Evolutionary conservation across 78 protist genomes (phyloP).

Genomic region (Dictyostelium intermedium): DNA sequence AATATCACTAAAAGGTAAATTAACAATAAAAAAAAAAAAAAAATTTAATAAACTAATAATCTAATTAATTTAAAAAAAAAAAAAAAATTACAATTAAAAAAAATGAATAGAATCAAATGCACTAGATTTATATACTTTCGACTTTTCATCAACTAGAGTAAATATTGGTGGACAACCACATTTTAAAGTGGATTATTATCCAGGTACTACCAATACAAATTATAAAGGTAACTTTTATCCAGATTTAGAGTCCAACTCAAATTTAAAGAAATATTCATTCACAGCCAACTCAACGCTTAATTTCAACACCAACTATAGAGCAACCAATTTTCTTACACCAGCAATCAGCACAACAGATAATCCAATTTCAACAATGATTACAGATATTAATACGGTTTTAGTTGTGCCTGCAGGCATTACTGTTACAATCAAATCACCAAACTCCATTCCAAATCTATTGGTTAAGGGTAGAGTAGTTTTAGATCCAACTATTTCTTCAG

Average conservation of each 20-base stretch:
- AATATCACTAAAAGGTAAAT: not conserved
- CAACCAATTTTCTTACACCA: not conserved
- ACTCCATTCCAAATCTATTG: not conserved
- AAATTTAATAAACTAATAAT: too few species aligned
- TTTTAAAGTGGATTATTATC: not conserved
- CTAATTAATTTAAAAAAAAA: too few species aligned
- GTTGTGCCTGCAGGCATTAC: not conserved
- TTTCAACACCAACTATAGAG: not conserved
- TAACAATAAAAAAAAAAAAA: not conserved
- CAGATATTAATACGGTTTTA: not conserved
- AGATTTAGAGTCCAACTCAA: not conserved
- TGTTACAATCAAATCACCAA: not conserved
- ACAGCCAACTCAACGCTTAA: not conserved
- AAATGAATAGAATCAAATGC: not conserved
- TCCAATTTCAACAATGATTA: not conserved
- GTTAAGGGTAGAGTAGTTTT: not conserved
- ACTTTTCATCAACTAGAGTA: not conserved
- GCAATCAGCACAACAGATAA: not conserved
- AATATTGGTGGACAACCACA: slow-evolving; percentile 3
- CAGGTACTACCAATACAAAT: not conserved
- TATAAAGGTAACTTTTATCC: slow-evolving; percentile 3
- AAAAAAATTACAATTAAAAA: not conserved
- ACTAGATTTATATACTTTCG: not conserved
- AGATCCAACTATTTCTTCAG: not conserved
- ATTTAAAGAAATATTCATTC: not conserved